phyloP scores from a whole-genome alignment of 2,329 filamentous ascomycete species.

The Cladosporium austrohemisphaericum region DNA sequence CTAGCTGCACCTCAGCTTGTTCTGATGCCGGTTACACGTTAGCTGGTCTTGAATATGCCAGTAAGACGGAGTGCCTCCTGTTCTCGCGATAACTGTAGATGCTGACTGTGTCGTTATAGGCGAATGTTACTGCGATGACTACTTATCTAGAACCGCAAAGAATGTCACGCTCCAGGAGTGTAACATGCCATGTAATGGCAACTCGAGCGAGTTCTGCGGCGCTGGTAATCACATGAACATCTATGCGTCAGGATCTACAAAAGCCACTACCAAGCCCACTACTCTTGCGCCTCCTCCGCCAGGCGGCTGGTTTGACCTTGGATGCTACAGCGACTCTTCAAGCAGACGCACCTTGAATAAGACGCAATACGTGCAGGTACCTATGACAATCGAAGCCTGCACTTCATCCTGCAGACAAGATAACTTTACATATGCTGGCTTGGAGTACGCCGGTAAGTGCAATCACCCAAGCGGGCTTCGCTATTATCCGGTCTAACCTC shows the following conservation, averaged over 20 bases:
- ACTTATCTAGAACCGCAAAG: slow-evolving; percentile 19
- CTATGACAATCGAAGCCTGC: slow-evolving; percentile 23
- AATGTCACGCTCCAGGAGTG: slow-evolving; percentile 23
- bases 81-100: slow-evolving; percentile 20
- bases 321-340: slow-evolving; percentile 26
- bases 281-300: slow-evolving; percentile 21
- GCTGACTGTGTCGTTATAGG: slow-evolving; percentile 19
- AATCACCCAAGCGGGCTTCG: not conserved
- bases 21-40: slow-evolving; percentile 27
- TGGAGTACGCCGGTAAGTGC: slow-evolving; percentile 23
- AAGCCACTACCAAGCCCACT: slow-evolving; percentile 20
- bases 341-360: slow-evolving; percentile 20
- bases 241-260: slow-evolving; percentile 23
- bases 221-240: slow-evolving; percentile 26
- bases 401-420: slow-evolving; percentile 19
- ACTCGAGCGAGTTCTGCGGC: slow-evolving; percentile 29
- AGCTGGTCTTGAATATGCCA: slow-evolving; percentile 30
- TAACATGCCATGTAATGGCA: slow-evolving; percentile 30
- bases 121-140: slow-evolving; percentile 36
- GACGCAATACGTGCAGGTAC: slow-evolving; percentile 19
- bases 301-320: slow-evolving; percentile 24
- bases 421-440: slow-evolving; percentile 21
- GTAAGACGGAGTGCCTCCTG: slow-evolving; percentile 26
- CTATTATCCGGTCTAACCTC: not conserved
- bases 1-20: slow-evolving; percentile 28